A percentile compares a stretch with the other conserved stretches of the same genome.
These are phyloP conservation scores for Lipomyces kockii DNA, from an alignment of 805 yeast species.

Conservation along the genomic window DNA sequence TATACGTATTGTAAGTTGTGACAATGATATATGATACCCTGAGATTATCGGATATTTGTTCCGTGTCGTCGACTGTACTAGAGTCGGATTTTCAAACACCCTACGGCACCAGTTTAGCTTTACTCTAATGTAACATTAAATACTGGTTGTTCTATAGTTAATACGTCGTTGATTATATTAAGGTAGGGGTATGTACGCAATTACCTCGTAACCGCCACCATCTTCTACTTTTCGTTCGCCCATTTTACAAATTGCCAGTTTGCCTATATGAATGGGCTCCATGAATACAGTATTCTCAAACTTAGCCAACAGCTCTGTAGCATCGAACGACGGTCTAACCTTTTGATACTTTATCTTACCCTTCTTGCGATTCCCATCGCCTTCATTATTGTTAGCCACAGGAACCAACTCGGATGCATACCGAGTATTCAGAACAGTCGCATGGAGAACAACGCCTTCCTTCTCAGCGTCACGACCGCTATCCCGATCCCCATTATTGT, in stretches of 20 bases:
- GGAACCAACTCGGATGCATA: slow-evolving; percentile 2
- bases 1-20: neutral
- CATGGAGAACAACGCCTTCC: slow-evolving; percentile 23
- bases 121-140: neutral
- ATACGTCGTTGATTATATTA: neutral
- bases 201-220: slow-evolving; percentile 30
- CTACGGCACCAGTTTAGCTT: neutral
- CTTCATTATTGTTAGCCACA: neutral
- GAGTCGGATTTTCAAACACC: neutral
- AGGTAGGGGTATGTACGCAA: slow-evolving; percentile 18
- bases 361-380: slow-evolving; percentile 2
- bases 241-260: slow-evolving; percentile 29
- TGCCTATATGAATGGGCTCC: slow-evolving; percentile 5
- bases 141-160: neutral
- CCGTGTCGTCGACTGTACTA: neutral
- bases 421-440: slow-evolving; percentile 24
- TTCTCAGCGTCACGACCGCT: neutral
- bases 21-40: neutral
- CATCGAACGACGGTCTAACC: slow-evolving; percentile 24
- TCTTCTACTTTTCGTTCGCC: slow-evolving; percentile 17
- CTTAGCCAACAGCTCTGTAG: slow-evolving; percentile 10
- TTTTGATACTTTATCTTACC: neutral
- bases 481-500: neutral
- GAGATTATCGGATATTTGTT: neutral
- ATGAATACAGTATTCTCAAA: slow-evolving; percentile 17